A percentile compares a stretch with the other conserved stretches of the same genome.
Conservation (phyloP, 352 stramenopile species). For the Phytopythium cucurbitacearum region DNA sequence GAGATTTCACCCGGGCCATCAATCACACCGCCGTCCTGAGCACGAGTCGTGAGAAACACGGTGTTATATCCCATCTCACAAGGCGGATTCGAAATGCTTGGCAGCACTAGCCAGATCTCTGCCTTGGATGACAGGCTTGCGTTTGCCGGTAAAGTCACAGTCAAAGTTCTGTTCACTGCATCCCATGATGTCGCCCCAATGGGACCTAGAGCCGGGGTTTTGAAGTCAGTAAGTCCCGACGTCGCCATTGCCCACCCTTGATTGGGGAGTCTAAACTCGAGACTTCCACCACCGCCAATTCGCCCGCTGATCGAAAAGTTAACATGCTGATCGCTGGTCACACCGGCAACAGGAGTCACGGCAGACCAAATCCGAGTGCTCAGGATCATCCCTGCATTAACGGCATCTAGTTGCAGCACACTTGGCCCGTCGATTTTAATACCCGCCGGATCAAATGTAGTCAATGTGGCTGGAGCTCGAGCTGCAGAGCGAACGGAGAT, state of each 20-base stretch:
- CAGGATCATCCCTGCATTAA: constrained; percentile 34
- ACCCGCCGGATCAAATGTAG: constrained; percentile 34
- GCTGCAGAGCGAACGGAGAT: constrained; percentile 22
- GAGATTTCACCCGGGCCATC: constrained; percentile 46
- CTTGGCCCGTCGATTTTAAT: constrained; percentile 51
- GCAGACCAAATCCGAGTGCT: constrained; percentile 46
- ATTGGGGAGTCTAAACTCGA: constrained; percentile 47
- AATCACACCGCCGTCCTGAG: constrained; percentile 29
- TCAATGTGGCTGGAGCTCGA: constrained; percentile 18
- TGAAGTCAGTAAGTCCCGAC: constrained; percentile 24
- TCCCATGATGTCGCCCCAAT: constrained; percentile 31
- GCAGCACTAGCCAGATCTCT: constrained; percentile 25
- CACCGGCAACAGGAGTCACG: constrained; percentile 29
- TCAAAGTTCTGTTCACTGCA: constrained; percentile 18
- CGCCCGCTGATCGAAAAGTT: constrained; percentile 39
- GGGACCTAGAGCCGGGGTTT: constrained; percentile 21
- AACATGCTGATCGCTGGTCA: constrained; percentile 43
- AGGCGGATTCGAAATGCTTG: constrained; percentile 40
- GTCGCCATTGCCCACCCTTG: constrained; percentile 31
- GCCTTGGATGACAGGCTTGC: constrained; percentile 23
- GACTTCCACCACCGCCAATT: constrained; percentile 25
- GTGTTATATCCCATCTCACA: constrained; percentile 45
- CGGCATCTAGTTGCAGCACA: constrained; percentile 32
- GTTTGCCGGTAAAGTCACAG: constrained; percentile 20
- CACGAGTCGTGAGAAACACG: constrained; percentile 29